These are phyloP conservation scores for Dendrobium catenatum DNA, from an alignment of 106 monocot species.

Conservation along the genomic window DNA sequence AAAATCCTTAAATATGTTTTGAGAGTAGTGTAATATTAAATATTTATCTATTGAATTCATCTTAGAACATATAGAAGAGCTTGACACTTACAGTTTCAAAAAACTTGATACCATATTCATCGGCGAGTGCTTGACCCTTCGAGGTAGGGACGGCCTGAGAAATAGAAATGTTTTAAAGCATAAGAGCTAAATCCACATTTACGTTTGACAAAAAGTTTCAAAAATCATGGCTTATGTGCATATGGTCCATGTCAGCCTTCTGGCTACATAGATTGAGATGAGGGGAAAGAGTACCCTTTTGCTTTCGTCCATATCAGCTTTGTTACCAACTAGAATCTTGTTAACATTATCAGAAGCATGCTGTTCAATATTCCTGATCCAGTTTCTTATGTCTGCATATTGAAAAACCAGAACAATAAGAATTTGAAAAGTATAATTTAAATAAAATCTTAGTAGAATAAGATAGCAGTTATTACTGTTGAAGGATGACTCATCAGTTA, in stretches of 20 bases:
- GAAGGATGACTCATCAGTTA: conserved; percentile 96
- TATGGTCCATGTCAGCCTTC: not conserved
- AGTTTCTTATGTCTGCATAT: conserved; percentile 86
- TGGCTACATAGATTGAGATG: no score
- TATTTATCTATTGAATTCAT: no score
- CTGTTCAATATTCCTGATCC: conserved; percentile 96
- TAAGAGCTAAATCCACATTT: not conserved
- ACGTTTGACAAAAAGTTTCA: no score
- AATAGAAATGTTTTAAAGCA: not conserved
- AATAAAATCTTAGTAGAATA: not conserved
- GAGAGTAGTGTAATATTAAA: no score
- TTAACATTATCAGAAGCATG: conserved; percentile 98
- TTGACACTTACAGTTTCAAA: conserved; percentile 69
- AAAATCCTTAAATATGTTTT: no score
- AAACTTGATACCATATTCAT: conserved; percentile 93
- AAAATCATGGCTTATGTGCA: not conserved
- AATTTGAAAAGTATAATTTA: not conserved
- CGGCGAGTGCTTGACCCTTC: conserved; percentile 90
- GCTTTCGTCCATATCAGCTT: conserved; percentile 99
- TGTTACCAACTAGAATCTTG: conserved; percentile 96
- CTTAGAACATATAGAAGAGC: no score
- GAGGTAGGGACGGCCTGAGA: conserved; percentile 83
- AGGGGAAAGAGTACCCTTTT: conserved; percentile 57
- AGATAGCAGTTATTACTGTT: conserved; percentile 55
- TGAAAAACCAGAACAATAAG: not conserved